phyloP scores from a whole-genome alignment of 495 filamentous ascomycete genomes.

The Chaetomidium leptoderma region DNA sequence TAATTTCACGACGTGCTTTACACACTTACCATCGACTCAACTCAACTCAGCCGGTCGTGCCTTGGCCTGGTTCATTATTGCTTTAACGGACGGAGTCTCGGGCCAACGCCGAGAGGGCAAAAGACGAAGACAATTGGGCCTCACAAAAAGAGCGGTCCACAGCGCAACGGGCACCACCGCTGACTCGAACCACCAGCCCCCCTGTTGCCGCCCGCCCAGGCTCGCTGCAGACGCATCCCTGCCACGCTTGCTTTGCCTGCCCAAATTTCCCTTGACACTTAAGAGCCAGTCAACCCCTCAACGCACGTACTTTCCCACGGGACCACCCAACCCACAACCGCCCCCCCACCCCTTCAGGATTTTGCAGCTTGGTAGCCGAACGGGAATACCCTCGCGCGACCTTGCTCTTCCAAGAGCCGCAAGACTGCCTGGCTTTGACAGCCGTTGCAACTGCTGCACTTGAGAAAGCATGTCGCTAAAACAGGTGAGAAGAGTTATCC shows the following conservation, averaged over 20 bases:
- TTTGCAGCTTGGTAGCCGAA: conserved; percentile 2
- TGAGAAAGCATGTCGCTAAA: conserved; percentile 64
- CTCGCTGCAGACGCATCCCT: conserved; percentile 23
- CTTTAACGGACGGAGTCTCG: conserved; percentile 2
- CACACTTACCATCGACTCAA: conserved; percentile 18
- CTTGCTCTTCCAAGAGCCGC: conserved; percentile 8
- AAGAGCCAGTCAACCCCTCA: conserved; percentile 29
- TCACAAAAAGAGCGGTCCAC: conserved; percentile 14
- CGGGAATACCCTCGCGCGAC: not conserved
- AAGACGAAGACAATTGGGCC: conserved; percentile 12
- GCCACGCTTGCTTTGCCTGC: conserved; percentile 15
- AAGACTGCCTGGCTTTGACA: conserved; percentile 20
- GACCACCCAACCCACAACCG: conserved; percentile 23
- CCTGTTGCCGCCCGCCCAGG: conserved; percentile 27
- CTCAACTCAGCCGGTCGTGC: conserved; percentile 18
- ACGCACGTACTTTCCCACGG: conserved; percentile 10
- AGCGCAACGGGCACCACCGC: conserved; percentile 11
- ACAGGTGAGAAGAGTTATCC: conserved; percentile 55
- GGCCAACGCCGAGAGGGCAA: not conserved
- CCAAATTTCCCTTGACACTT: conserved; percentile 11
- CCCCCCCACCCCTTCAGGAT: conserved; percentile 17
- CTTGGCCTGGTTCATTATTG: conserved; percentile 18
- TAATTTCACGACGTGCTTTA: conserved; percentile 18
- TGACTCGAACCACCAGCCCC: conserved; percentile 31
- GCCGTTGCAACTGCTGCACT: conserved; percentile 16